A percentile compares a stretch with the other conserved stretches of the same genome.
Evolutionary conservation across 495 filamentous ascomycete species (phyloP).

Genomic region (Trichoderma gamsii): DNA sequence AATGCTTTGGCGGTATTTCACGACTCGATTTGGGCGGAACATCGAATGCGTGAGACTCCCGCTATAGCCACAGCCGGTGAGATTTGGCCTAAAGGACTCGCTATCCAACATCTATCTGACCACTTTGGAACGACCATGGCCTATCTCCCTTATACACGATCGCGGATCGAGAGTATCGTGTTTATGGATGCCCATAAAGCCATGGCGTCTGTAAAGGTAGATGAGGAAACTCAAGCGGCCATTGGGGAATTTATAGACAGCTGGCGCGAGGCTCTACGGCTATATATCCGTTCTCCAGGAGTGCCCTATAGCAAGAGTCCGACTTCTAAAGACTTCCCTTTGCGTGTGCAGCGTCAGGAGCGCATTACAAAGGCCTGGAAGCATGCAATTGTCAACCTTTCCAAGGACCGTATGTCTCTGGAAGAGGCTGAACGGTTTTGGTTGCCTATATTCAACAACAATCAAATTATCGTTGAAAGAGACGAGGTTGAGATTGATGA

Average conservation of each 20-base stretch:
- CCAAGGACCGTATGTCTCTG: slow-evolving; percentile 16
- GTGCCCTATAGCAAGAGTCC: background rate
- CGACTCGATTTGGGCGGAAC: background rate
- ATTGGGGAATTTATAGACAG: slow-evolving; percentile 22
- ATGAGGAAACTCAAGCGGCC: slow-evolving; percentile 17
- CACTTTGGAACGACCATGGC: background rate
- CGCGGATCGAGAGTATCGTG: slow-evolving; percentile 20
- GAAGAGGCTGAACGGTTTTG: slow-evolving; percentile 22
- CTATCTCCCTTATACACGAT: slow-evolving; percentile 20
- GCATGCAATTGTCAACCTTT: slow-evolving; percentile 19
- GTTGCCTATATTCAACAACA: background rate
- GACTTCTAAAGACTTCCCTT: background rate
- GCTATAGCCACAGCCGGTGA: background rate
- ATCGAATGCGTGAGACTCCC: background rate
- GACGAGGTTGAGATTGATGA: background rate
- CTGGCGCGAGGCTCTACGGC: slow-evolving; percentile 20
- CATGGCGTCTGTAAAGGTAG: slow-evolving; percentile 16
- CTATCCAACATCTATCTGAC: background rate
- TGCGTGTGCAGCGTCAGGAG: background rate
- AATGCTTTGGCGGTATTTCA: background rate
- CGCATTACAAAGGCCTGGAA: slow-evolving; percentile 16
- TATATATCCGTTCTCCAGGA: slow-evolving; percentile 18
- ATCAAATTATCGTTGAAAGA: background rate
- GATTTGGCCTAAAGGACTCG: background rate
- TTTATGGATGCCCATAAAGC: slow-evolving; percentile 18